Percentiles rank a stretch among this genome's conserved stretches.
Evolutionary conservation across 331 rosid genomes (phyloP).

Genomic region (Pyrus hybrid): DNA sequence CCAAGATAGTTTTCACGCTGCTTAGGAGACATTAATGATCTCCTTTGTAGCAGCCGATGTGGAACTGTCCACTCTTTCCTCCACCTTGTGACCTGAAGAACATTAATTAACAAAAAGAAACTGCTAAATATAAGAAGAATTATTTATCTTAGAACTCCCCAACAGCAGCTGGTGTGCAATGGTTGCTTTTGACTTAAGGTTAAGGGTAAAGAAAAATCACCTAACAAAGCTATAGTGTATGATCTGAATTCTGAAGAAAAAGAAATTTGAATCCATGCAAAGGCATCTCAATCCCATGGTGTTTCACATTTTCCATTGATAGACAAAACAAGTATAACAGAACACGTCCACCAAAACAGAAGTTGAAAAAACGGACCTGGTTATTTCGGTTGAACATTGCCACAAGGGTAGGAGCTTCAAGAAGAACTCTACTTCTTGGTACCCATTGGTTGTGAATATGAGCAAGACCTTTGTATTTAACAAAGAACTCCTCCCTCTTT

Average conservation of each 20-base stretch:
- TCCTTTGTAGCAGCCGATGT: constrained; percentile 49
- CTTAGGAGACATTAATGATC: constrained; percentile 26
- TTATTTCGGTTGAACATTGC: constrained; percentile 26
- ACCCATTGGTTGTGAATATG: constrained; percentile 62
- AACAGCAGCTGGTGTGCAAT: background rate
- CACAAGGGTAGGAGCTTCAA: constrained; percentile 48
- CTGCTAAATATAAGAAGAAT: background rate
- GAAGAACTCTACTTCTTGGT: constrained; percentile 38
- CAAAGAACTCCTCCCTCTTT: constrained; percentile 41
- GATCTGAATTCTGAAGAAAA: background rate
- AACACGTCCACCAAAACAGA: background rate
- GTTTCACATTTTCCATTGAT: background rate
- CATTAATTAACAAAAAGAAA: constrained; percentile 1
- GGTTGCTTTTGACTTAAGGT: background rate
- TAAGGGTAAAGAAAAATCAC: background rate
- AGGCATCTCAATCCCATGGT: background rate
- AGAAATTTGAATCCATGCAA: background rate
- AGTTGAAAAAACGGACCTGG: constrained; percentile 35
- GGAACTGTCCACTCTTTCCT: constrained; percentile 58
- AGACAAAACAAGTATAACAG: background rate
- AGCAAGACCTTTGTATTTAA: constrained; percentile 62
- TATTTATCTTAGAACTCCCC: background rate
- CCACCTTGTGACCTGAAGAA: constrained; percentile 31
- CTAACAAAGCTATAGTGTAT: background rate
- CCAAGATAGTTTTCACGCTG: constrained; percentile 17